phyloP scores from a whole-genome alignment of 106 monocot species.

The Acanthochlamys bracteata region DNA sequence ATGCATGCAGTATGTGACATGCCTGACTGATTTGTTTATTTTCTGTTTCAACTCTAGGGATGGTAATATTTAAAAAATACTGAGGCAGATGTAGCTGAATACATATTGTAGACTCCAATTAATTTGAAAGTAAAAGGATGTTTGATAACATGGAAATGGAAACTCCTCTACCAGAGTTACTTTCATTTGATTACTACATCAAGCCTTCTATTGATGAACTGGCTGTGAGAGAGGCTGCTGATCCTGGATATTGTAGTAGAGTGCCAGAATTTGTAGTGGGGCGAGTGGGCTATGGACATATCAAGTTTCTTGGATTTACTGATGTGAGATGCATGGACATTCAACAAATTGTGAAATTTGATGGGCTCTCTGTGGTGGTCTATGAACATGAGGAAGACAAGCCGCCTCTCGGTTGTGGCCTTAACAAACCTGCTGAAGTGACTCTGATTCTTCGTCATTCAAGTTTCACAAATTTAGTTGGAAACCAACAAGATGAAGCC shows the following conservation, averaged over 20 bases:
- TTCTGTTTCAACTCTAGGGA: too few relatives aligned
- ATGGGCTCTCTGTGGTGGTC: conserved; percentile 47
- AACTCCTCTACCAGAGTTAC: conserved; percentile 30
- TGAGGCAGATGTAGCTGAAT: too few relatives aligned
- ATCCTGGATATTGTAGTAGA: conserved; percentile 60
- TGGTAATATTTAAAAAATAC: too few relatives aligned
- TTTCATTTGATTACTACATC: conserved; percentile 52
- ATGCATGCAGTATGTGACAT: too few relatives aligned
- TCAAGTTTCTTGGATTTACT: conserved; percentile 51
- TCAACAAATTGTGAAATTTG: conserved; percentile 67
- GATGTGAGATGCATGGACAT: conserved; percentile 71
- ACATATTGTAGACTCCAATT: too few relatives aligned
- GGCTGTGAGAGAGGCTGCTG: conserved; percentile 29
- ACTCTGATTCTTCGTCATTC: conserved; percentile 36
- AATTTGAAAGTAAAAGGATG: too few relatives aligned
- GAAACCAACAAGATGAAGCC: conserved; percentile 11
- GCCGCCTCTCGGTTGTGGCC: conserved; percentile 71
- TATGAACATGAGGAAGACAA: conserved; percentile 64
- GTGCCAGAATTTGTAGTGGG: conserved; percentile 78
- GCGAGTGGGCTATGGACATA: conserved; percentile 55
- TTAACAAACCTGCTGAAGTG: conserved; percentile 89
- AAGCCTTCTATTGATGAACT: conserved; percentile 59
- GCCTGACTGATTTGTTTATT: too few relatives aligned
- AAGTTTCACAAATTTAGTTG: neutral
- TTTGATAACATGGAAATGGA: conserved; percentile 7